A percentile compares a stretch with the other conserved stretches of the same genome.
Evolutionary conservation across 208 protist species (phyloP).

Genomic region (Crithidia fasciculata): DNA sequence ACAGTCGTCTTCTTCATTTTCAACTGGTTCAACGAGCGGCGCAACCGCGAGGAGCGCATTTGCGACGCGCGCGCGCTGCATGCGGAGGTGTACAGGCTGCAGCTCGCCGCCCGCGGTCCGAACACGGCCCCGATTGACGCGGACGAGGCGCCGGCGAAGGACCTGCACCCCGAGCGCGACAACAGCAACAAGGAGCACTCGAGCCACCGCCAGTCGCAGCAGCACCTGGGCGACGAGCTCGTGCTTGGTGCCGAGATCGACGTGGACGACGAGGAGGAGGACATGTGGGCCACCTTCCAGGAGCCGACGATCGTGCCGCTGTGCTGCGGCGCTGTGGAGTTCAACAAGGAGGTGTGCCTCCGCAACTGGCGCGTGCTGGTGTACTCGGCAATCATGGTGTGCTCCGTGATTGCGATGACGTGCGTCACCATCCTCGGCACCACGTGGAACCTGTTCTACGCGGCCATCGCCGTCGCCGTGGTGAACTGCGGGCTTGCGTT

Average conservation of each 20-base stretch:
- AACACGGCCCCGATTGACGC: not conserved
- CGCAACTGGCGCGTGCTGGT: slow-evolving; percentile 25
- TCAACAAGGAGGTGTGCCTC: slow-evolving; percentile 26
- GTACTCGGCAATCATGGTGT: slow-evolving; percentile 31
- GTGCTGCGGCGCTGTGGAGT: slow-evolving; percentile 22
- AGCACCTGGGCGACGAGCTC: not conserved
- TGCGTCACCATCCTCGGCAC: slow-evolving; percentile 24
- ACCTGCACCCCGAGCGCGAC: not conserved
- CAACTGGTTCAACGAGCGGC: slow-evolving; percentile 63
- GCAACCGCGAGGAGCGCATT: slow-evolving; percentile 45
- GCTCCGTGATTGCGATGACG: slow-evolving; percentile 27
- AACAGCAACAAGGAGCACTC: not conserved
- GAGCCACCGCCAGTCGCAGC: not conserved
- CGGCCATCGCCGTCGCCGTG: slow-evolving; percentile 12
- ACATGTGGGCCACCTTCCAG: slow-evolving; percentile 3
- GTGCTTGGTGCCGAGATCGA: not conserved
- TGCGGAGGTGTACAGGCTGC: no score
- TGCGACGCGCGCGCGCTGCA: not conserved
- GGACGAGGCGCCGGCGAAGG: not conserved
- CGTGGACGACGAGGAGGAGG: not conserved
- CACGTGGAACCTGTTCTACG: slow-evolving; percentile 21
- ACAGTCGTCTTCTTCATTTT: slow-evolving; percentile 46
- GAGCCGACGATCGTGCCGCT: slow-evolving; percentile 13
- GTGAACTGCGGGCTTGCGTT: slow-evolving; percentile 20
- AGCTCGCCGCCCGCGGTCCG: not conserved